Conservation (phyloP, 345 rosid species). For the Eucalyptus shirleyi region DNA sequence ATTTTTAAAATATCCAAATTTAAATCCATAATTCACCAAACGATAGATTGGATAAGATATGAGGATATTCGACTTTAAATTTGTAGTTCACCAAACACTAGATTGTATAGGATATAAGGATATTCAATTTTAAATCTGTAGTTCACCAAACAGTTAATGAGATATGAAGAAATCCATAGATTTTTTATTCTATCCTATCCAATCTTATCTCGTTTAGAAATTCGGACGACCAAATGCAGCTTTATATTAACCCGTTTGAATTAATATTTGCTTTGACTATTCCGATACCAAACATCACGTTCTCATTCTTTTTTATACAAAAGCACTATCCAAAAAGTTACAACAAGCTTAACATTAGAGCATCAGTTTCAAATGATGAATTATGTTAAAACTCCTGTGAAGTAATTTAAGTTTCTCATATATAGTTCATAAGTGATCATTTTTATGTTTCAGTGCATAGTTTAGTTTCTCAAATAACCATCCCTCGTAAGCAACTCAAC, state of each 20-base stretch:
- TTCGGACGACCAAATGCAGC: accelerated
- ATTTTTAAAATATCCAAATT: no score
- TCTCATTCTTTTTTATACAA: background rate
- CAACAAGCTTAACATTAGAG: background rate
- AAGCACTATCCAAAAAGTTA: background rate
- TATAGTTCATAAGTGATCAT: background rate
- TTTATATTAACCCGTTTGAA: background rate
- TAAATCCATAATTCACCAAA: no score
- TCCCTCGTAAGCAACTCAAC: accelerated
- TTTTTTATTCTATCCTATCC: no score
- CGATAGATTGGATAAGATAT: no score
- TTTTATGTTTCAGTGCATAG: accelerated
- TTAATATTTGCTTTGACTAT: background rate
- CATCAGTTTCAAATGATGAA: accelerated
- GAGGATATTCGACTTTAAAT: no score
- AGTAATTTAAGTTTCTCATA: background rate
- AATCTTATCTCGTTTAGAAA: no score
- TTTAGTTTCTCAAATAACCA: background rate
- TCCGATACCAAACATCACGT: accelerated
- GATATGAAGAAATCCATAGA: no score
- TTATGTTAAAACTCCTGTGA: accelerated
- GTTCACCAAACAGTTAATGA: accelerated
- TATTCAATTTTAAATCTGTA: accelerated
- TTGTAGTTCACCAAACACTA: accelerated
- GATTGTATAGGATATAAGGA: no score